Percentiles rank a stretch among this genome's conserved stretches.
These are phyloP conservation scores for Rhodotorula sp. DNA, from an alignment of 1,284 basidiomycete species.

Conservation along the genomic window DNA sequence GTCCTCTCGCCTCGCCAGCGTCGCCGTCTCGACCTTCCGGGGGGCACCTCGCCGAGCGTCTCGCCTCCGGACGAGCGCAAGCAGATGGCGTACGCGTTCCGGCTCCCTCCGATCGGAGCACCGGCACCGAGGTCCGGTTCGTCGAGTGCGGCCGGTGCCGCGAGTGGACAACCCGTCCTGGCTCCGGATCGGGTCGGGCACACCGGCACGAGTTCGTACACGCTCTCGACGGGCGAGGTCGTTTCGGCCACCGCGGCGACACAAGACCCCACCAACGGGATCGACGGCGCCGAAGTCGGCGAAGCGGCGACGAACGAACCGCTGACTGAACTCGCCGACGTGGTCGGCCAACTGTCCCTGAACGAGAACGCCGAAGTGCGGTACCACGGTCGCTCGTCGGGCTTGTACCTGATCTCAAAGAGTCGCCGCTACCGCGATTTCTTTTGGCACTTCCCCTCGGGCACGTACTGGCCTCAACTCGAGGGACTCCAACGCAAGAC, in stretches of 20 bases:
- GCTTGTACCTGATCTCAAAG: constrained; percentile 69
- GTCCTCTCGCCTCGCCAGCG: constrained; percentile 26
- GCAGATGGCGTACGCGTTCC: constrained; percentile 34
- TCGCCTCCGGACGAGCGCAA: constrained; percentile 13
- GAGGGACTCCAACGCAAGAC: constrained; percentile 48
- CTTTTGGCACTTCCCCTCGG: constrained; percentile 75
- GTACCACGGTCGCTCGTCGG: constrained; percentile 58
- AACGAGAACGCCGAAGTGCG: constrained; percentile 77
- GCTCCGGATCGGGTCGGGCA: constrained; percentile 38
- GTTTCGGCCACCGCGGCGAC: not conserved
- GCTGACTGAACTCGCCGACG: constrained; percentile 59
- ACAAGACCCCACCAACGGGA: not conserved
- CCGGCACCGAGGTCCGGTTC: constrained; percentile 1
- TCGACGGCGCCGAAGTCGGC: not conserved
- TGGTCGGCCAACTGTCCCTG: constrained; percentile 75
- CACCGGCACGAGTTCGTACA: constrained; percentile 40
- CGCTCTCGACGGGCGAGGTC: constrained; percentile 6
- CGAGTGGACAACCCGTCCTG: not conserved
- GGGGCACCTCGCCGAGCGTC: not conserved
- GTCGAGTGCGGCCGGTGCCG: not conserved
- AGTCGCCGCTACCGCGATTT: constrained; percentile 71
- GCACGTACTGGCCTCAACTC: constrained; percentile 75
- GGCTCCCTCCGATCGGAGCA: constrained; percentile 15
- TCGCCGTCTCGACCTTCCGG: constrained; percentile 17
- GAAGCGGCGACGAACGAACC: constrained; percentile 9